phyloP scores from a whole-genome alignment of 768 basidiomycete genomes.

The Pisolithus sp. region DNA sequence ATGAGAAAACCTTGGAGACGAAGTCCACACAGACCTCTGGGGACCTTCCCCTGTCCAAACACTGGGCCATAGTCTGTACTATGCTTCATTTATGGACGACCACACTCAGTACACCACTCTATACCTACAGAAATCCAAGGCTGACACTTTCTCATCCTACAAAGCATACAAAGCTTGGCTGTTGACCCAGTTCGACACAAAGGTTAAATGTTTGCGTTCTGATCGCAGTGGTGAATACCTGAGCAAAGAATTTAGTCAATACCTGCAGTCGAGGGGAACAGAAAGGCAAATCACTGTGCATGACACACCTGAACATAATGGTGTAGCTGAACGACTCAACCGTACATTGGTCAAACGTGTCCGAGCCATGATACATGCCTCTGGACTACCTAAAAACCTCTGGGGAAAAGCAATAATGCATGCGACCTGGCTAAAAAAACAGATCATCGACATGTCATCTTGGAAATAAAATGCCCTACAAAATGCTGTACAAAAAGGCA shows the following conservation, averaged over 20 bases:
- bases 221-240: conserved; percentile 28
- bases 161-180: background rate
- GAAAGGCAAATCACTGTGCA: conserved; percentile 32
- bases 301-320: conserved; percentile 39
- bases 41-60: background rate
- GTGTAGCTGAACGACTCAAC: conserved; percentile 23
- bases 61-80: background rate
- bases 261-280: background rate
- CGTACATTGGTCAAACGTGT: background rate
- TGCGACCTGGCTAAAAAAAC: no score
- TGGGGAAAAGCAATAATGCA: no score
- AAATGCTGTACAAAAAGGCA: no score
- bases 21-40: no score
- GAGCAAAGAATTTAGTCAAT: conserved; percentile 5
- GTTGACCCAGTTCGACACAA: background rate
- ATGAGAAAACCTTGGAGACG: no score
- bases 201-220: background rate
- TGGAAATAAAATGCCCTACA: no score
- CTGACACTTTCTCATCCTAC: conserved; percentile 5
- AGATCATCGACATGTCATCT: no score
- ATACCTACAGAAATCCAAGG: conserved; percentile 1
- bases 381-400: no score
- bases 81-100: conserved; percentile 7
- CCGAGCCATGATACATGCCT: no score
- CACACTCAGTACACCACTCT: conserved; percentile 1